Percentiles rank a stretch among this genome's conserved stretches.
Evolutionary conservation across 345 rosid genomes (phyloP).

Genomic region (Psidium friedrichsthalianum): DNA sequence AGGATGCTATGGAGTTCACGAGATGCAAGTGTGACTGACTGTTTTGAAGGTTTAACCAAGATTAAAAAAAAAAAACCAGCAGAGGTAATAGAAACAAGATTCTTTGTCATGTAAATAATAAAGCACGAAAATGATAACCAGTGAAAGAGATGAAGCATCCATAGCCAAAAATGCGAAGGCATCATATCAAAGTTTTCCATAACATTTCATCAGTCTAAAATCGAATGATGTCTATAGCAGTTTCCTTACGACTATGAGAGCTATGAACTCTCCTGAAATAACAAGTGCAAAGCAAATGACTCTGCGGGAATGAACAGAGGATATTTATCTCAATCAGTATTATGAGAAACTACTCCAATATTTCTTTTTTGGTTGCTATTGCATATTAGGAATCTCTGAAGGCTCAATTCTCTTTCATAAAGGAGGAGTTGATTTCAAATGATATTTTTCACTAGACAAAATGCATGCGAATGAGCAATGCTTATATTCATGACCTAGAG

Average conservation of each 20-base stretch:
- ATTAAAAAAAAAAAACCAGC: not conserved
- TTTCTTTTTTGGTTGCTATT: not conserved
- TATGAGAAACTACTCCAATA: not conserved
- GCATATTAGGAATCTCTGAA: not conserved
- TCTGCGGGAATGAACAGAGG: not conserved
- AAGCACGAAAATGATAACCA: not conserved
- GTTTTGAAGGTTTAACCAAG: not conserved
- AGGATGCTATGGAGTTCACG: too few relatives aligned
- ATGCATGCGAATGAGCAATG: not conserved
- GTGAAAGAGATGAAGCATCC: not conserved
- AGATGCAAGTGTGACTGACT: not conserved
- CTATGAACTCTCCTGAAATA: not conserved
- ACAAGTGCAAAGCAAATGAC: not conserved
- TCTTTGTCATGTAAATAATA: too few relatives aligned
- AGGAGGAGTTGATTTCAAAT: not conserved
- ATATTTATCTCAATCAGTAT: not conserved
- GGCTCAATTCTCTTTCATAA: not conserved
- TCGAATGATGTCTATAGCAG: not conserved
- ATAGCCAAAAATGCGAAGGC: not conserved
- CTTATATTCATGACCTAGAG: not conserved
- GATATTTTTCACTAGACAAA: not conserved
- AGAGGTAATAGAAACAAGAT: too few relatives aligned
- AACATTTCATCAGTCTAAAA: not conserved
- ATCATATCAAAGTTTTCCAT: not conserved
- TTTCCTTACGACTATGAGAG: not conserved